Evolutionary conservation across 2,329 filamentous ascomycete species (phyloP), one percentile per base, ranked within the genome.

Genomic region (Arthrobotrys iridis): DNA sequence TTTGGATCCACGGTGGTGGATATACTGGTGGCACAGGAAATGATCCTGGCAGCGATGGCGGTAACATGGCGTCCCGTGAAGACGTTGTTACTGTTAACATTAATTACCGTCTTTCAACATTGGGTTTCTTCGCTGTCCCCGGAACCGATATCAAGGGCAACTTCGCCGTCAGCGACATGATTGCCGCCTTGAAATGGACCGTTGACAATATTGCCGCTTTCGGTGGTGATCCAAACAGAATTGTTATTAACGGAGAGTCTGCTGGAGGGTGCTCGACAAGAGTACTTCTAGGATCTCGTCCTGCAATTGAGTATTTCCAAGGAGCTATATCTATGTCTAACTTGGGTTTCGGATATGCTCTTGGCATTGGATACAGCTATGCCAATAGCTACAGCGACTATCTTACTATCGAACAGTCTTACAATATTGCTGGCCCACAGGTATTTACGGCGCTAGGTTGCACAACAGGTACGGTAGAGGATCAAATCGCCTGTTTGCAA

Each of bases 41-140:
- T 59, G 82, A 84, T 48, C 74, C 80, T 0, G 82, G 81, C 1
- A 81, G 81, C 35, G 87, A 89, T 74, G 86, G 86, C 18, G 85
- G 85, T 1, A 87, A 87, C 76, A 81, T 89, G 2, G 87, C 85
- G 0, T 87, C 86, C 1, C 84, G 87, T 55, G 87, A 87, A 20
- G 87, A 89, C 74, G 83, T 89, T 15, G 86, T 89, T 0, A 83
- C 88, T 2, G 87, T 89, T 5, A 80, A 82, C 15, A 86, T 88
- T 81, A 89, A 89, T 81, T 89, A 89, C 80, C 85, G 88, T 6
- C 81, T 89, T 2, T 84, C 83, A 0, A 87, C 86, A 0, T 82
- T 89, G 0, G 88, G 88, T 0, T 89, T 88, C 77, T 81, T 89
- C 0, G 87, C 87, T 0, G 82, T 88, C 5, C 83, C 85, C 3